Evolutionary conservation across 495 filamentous ascomycete genomes (phyloP).

Genomic region (Aspergillus baeticus): DNA sequence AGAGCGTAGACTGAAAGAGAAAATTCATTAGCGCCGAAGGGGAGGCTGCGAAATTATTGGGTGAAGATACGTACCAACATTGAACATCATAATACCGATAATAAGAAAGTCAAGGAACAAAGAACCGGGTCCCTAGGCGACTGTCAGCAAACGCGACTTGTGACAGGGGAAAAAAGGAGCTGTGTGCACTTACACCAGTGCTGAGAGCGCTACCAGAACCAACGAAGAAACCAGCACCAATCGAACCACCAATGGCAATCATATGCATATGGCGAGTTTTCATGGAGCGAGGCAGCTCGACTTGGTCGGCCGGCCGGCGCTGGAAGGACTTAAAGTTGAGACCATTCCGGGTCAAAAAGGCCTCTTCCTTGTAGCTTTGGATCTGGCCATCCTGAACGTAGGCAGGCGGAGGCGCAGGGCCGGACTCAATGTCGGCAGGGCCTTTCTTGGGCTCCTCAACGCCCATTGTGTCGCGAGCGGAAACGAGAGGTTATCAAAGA

Average conservation of each 20-base stretch:
- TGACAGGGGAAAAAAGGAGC: too few species aligned
- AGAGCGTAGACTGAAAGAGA: conserved; percentile 55
- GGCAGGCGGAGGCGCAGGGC: background rate
- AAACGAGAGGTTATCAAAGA: background rate
- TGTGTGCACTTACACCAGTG: conserved; percentile 11
- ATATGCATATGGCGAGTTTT: conserved; percentile 68
- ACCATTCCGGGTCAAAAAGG: conserved; percentile 51
- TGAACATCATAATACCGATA: conserved; percentile 50
- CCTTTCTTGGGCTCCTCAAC: conserved; percentile 7
- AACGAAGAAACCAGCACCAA: conserved; percentile 55
- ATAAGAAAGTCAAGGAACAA: conserved; percentile 43
- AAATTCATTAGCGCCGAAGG: conserved; percentile 36
- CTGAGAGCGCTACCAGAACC: conserved; percentile 44
- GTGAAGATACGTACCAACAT: conserved; percentile 15
- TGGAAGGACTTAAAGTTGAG: conserved; percentile 50
- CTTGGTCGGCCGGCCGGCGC: conserved; percentile 6
- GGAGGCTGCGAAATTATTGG: too few species aligned
- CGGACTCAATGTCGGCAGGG: conserved; percentile 4
- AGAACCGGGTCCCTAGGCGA: conserved; percentile 30
- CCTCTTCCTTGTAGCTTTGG: conserved; percentile 18
- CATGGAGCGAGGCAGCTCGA: conserved; percentile 37
- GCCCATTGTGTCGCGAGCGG: background rate
- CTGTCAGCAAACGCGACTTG: background rate
- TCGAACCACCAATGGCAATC: conserved; percentile 67
- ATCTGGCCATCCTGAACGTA: conserved; percentile 13